Evolutionary conservation across 352 stramenopile species (phyloP), one percentile per base, ranked within the genome.

Genomic region (Globisporangium uncinulatum): DNA sequence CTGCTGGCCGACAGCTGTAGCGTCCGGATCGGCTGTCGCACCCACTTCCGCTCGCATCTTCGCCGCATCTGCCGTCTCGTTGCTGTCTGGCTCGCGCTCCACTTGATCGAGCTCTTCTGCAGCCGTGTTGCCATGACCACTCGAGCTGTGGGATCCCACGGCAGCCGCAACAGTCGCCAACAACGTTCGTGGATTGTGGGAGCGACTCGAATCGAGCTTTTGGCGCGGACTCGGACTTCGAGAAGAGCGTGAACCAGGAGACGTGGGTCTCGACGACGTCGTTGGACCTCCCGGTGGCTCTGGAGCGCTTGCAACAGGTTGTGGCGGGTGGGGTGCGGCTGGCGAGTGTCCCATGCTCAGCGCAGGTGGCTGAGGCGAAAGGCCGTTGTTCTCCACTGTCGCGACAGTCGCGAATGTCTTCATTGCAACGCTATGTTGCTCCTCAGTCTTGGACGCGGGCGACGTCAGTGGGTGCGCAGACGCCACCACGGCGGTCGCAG

Each of bases 221-320:
- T 62, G 46, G 10, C 56, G 47, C 5, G 56, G 37, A 43, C 56
- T 62, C 42, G 47, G 56, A 24, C 47, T 62, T 14, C 36, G 34
- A 24, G 56, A 56, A 0, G 36, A 44, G n/a, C 56, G 56, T 37
- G 46, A 17, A 34, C 21, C 41, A 14, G 56, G 56, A n/a, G 56
- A 62, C 17, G 44, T 46, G 14, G 43, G 44, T 59, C 19, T 46
- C 8, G 54, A 24, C 14, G 32, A 17, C 9, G 37, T 29, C 9
- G 34, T 17, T 17, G 52, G n/a, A 6, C 7, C 34, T 39, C 7
- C 34, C 6, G 8, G 34, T 6, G 41, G 14, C 14, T 41, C 24
- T 4, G 24, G 6, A 1, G 24, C n/a, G 31, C 39, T 55, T 32
- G 56, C 17, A 29, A 29, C 24, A 10, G 41, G 37, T 10, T 39